Base-by-base conservation (phyloP, 2,329 filamentous ascomycete genomes). In the Fusarium heterosporum region DNA sequence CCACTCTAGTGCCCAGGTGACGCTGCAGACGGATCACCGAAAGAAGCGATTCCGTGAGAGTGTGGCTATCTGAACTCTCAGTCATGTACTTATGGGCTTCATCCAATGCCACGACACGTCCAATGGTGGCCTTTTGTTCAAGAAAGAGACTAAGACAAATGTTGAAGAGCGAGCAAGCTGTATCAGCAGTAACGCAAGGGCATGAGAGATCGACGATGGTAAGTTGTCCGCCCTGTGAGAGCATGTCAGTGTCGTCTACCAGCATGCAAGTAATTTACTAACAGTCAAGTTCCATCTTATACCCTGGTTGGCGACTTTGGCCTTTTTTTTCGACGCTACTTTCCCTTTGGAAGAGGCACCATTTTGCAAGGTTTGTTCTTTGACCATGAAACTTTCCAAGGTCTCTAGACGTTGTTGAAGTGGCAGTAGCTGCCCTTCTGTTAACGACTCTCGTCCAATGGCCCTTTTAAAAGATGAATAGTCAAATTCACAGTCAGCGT, bases 1-100 rank as follows among this genome's bases (percentile, higher is more conserved):
- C 30, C 3, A 55, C 34, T 4, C 55, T 10, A 0, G 55, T 58
- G 6, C 55, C 40, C 4, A 40, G 28, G 8, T 58, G 55, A 3
- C 55, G 55, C 22, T 57, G 49, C 1, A 57, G 40, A 0, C 55
- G 40, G 2, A 57, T 57, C 1, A 32, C 39, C 2, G 55, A 55
- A 0, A 57, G 19, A 0, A 57, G 9, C 0, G 55, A 57, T 3
- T 40, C 55, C 6, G 55, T 57, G 0, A 57, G 32, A 0, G 34
- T 32, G 4, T 40, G 28, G 1, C 55, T 55, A 3, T 55, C 55
- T 1, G 17, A 14, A 6, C 6, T 19, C 0, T 45, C 34, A 6
- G 13, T 45, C 40, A 57, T 57, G 14, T 55, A 57, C 13, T 57
- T 57, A 19, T 55, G 55, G 1, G 55, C 34, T 2, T 57, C 55